Percentiles rank a stretch among this genome's conserved stretches.
phyloP scores from a whole-genome alignment of 2,329 filamentous ascomycete genomes.

The Alternaria sp. region DNA sequence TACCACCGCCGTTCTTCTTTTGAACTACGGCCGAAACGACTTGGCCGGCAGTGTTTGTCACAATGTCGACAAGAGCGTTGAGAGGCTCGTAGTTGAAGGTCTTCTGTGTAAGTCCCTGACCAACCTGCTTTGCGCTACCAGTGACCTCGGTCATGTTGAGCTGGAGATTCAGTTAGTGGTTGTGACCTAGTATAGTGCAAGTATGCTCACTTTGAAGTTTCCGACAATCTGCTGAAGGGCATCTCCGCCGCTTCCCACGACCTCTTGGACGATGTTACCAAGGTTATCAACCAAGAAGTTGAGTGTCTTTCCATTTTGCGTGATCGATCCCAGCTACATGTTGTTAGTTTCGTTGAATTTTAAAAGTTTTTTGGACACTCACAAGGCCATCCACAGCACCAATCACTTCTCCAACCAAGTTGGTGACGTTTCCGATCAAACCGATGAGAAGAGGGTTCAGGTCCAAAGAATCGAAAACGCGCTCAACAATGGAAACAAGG shows the following conservation, averaged over 20 bases:
- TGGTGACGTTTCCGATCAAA: conserved; percentile 62
- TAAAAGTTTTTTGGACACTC: conserved; percentile 3
- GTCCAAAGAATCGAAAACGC: conserved; percentile 66
- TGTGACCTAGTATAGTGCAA: background rate
- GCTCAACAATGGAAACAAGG: conserved; percentile 68
- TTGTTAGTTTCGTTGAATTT: background rate
- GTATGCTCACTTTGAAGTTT: conserved; percentile 55
- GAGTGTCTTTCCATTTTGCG: conserved; percentile 63
- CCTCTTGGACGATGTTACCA: conserved; percentile 69
- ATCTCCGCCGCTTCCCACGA: conserved; percentile 57
- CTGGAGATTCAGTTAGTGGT: conserved; percentile 12
- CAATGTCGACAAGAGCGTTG: conserved; percentile 62
- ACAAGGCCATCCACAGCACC: conserved; percentile 65
- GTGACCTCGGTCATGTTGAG: conserved; percentile 65
- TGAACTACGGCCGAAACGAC: conserved; percentile 61
- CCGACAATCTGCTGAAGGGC: conserved; percentile 64
- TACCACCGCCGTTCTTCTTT: conserved; percentile 38
- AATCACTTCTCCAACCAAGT: conserved; percentile 62
- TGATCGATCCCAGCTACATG: conserved; percentile 61
- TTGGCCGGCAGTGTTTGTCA: conserved; percentile 64
- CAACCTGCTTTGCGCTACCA: conserved; percentile 45
- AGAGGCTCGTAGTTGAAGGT: conserved; percentile 62
- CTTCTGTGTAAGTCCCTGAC: conserved; percentile 58
- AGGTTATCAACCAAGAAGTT: conserved; percentile 68
- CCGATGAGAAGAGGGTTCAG: conserved; percentile 68